Conservation (phyloP, 257 asterid genomes). For the Henckelia pumila region DNA sequence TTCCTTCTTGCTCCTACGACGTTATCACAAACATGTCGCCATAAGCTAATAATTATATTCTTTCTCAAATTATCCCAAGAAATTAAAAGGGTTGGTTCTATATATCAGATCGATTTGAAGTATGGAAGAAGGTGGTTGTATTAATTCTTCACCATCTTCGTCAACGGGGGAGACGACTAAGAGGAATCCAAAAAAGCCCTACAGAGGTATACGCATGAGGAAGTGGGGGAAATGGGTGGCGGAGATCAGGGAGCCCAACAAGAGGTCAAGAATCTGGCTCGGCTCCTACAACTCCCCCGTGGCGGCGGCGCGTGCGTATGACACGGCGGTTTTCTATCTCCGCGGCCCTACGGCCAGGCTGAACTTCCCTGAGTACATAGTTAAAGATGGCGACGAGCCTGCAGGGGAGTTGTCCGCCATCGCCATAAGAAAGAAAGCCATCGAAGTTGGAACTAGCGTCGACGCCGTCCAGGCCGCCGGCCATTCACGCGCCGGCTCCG, state of each 20-base stretch:
- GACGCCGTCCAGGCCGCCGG: slow-evolving; percentile 37
- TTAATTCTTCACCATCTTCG: slow-evolving; percentile 24
- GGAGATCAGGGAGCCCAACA: slow-evolving; percentile 45
- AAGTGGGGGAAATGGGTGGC: slow-evolving; percentile 60
- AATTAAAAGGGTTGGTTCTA: background rate
- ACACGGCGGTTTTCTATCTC: slow-evolving; percentile 48
- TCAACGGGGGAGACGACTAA: slow-evolving; percentile 32
- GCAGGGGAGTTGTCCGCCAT: slow-evolving; percentile 43
- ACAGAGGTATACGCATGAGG: slow-evolving; percentile 48
- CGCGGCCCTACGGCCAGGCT: slow-evolving; percentile 55
- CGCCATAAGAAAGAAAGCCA: slow-evolving; percentile 45
- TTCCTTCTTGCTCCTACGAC: background rate
- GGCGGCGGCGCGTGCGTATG: slow-evolving; percentile 58
- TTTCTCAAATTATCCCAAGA: background rate
- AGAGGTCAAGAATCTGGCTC: slow-evolving; percentile 49
- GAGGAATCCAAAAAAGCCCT: slow-evolving; percentile 33
- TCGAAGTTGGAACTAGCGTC: slow-evolving; percentile 48
- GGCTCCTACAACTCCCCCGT: slow-evolving; percentile 54
- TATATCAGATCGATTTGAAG: too few species aligned
- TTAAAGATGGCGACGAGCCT: slow-evolving; percentile 26
- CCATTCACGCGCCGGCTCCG: slow-evolving; percentile 19
- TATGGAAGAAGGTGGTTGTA: slow-evolving; percentile 34
- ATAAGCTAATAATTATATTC: background rate
- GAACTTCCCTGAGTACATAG: slow-evolving; percentile 42
- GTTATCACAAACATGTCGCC: background rate